These are phyloP conservation scores for Fusarium sp. DNA, from an alignment of 2,329 filamentous ascomycete species.

Conservation along the genomic window DNA sequence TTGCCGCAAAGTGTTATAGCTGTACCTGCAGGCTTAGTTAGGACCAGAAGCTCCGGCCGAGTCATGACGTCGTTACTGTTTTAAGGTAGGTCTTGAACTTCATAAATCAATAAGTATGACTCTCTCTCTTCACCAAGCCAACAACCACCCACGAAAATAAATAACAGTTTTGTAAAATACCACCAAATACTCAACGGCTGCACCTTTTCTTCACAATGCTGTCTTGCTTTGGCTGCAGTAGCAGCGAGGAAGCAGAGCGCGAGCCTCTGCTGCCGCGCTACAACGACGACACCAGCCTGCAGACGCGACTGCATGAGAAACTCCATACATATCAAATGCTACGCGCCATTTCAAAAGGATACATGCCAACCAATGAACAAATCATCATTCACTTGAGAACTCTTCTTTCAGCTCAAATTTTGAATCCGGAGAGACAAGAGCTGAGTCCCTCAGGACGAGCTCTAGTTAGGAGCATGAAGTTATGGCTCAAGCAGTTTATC, in stretches of 20 bases:
- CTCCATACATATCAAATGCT: slow-evolving; percentile 94
- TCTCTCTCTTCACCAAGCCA: slow-evolving; percentile 6
- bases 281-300: slow-evolving; percentile 82
- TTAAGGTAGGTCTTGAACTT: neutral
- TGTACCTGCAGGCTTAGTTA: slow-evolving; percentile 1
- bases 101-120: slow-evolving; percentile 7
- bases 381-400: slow-evolving; percentile 82
- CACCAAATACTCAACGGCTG: neutral
- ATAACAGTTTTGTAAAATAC: neutral
- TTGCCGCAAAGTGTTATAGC: slow-evolving; percentile 8
- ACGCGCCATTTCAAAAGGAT: slow-evolving; percentile 83
- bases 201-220: slow-evolving; percentile 60
- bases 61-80: slow-evolving; percentile 41
- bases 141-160: neutral
- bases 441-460: slow-evolving; percentile 83
- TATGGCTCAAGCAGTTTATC: slow-evolving; percentile 84
- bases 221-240: slow-evolving; percentile 74
- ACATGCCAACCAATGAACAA: slow-evolving; percentile 93
- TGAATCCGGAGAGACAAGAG: slow-evolving; percentile 77
- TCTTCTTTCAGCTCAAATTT: slow-evolving; percentile 79
- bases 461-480: slow-evolving; percentile 77
- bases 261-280: slow-evolving; percentile 87
- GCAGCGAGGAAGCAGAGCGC: slow-evolving; percentile 70
- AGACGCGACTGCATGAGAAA: slow-evolving; percentile 86
- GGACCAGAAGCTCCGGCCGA: slow-evolving; percentile 40